A percentile compares a stretch with the other conserved stretches of the same genome.
Conservation (phyloP, 2,329 filamentous ascomycete species). For the Penicillium frequentans region DNA sequence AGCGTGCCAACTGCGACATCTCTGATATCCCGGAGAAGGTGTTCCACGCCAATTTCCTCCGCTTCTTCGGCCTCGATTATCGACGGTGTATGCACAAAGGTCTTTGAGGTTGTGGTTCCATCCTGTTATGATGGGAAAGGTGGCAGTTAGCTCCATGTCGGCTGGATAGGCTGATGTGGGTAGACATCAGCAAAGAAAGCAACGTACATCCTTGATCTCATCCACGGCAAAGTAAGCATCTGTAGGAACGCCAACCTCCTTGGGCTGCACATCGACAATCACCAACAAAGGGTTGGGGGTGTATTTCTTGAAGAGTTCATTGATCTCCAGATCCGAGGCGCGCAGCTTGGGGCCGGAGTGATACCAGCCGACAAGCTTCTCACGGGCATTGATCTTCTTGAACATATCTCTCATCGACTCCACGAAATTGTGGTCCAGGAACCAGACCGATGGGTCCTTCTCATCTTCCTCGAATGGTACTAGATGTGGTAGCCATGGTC, state of each 20-base stretch:
- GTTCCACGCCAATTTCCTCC: conserved; percentile 98
- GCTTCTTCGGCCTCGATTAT: conserved; percentile 99
- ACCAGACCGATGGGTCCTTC: conserved; percentile 98
- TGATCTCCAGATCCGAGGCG: conserved; percentile 97
- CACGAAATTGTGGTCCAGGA: conserved; percentile 98
- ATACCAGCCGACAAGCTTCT: conserved; percentile 99
- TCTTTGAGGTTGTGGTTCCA: conserved; percentile 93
- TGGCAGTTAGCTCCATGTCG: conserved; percentile 3
- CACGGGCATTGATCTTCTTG: conserved; percentile 98
- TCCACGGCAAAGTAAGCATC: conserved; percentile 99
- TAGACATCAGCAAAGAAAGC: not conserved
- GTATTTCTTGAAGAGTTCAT: conserved; percentile 99
- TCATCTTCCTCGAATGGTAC: conserved; percentile 99
- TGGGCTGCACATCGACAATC: conserved; percentile 97
- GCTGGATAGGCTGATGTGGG: not conserved
- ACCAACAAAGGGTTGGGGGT: conserved; percentile 93
- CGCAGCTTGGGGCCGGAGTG: conserved; percentile 96
- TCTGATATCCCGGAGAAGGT: conserved; percentile 94
- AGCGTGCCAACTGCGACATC: conserved; percentile 97
- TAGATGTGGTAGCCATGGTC: conserved; percentile 38
- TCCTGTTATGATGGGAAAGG: conserved; percentile 59
- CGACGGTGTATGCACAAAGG: conserved; percentile 96
- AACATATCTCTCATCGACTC: conserved; percentile 99
- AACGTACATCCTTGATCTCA: conserved; percentile 94
- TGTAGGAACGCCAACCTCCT: conserved; percentile 95